phyloP scores from a whole-genome alignment of 1,139 yeast species.

The Eremothecium coryli region DNA sequence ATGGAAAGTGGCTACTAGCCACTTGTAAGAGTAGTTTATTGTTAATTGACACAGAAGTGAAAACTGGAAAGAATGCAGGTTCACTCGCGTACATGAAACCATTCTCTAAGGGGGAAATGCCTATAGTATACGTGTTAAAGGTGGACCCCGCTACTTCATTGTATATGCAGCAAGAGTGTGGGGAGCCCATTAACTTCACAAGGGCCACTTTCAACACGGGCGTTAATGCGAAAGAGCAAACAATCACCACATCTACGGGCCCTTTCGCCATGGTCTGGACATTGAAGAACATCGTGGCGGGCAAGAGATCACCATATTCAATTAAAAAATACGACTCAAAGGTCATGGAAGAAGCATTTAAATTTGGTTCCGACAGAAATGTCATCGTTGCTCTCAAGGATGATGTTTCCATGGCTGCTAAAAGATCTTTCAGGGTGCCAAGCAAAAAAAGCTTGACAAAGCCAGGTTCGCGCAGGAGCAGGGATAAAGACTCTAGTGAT shows the following conservation, averaged over 20 bases:
- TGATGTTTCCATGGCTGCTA: conserved; percentile 59
- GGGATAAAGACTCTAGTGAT: conserved; percentile 6
- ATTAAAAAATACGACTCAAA: conserved; percentile 54
- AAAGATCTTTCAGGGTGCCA: conserved; percentile 49
- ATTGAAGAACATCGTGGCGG: conserved; percentile 47
- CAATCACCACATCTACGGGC: conserved; percentile 69
- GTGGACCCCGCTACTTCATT: conserved; percentile 67
- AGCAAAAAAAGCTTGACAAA: conserved; percentile 33
- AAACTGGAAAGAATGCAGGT: conserved; percentile 53
- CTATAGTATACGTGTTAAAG: conserved; percentile 58
- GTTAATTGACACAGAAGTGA: conserved; percentile 56
- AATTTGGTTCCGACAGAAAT: conserved; percentile 60
- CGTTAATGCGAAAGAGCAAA: conserved; percentile 50
- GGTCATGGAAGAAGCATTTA: conserved; percentile 71
- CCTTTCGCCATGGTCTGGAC: conserved; percentile 80
- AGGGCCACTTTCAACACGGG: conserved; percentile 73
- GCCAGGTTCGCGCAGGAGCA: no score
- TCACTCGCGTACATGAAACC: conserved; percentile 54
- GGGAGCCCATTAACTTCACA: conserved; percentile 49
- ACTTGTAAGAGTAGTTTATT: conserved; percentile 66
- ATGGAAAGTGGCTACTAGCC: conserved; percentile 75
- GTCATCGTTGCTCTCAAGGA: conserved; percentile 63
- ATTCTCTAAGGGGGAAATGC: conserved; percentile 58
- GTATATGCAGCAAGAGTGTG: conserved; percentile 46
- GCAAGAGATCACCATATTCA: conserved; percentile 48